These are phyloP conservation scores for Debaryomyces coudertii DNA, from an alignment of 1,139 yeast genomes.

Conservation along the genomic window DNA sequence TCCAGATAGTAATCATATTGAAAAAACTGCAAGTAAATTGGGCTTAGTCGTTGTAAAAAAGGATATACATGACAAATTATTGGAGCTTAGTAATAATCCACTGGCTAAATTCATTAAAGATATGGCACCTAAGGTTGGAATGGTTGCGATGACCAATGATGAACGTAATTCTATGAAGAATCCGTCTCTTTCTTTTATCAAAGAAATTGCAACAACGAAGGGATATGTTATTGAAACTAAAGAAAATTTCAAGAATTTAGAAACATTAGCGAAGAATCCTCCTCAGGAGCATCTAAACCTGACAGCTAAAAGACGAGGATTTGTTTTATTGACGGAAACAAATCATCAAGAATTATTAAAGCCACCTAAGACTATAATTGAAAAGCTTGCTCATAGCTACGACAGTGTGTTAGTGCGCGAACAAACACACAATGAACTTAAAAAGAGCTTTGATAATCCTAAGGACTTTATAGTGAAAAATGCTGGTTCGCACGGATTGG, in stretches of 20 bases:
- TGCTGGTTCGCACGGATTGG: conserved; percentile 9
- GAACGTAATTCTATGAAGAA: conserved; percentile 24
- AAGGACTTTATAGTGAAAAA: conserved; percentile 6
- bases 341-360: conserved; percentile 22
- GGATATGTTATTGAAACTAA: conserved; percentile 32
- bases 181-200: conserved; percentile 35
- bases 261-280: conserved; percentile 34
- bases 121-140: conserved; percentile 27
- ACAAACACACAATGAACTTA: conserved; percentile 10
- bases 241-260: conserved; percentile 24
- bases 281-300: conserved; percentile 37
- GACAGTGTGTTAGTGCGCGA: conserved; percentile 13
- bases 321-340: conserved; percentile 34
- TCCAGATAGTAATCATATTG: conserved; percentile 28
- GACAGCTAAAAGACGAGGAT: conserved; percentile 35
- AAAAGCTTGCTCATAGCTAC: conserved; percentile 12
- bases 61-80: conserved; percentile 29
- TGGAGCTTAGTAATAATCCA: conserved; percentile 31
- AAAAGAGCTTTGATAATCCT: conserved; percentile 9
- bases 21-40: conserved; percentile 34
- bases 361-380: conserved; percentile 11
- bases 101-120: conserved; percentile 28
- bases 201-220: conserved; percentile 30
- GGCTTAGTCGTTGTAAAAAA: conserved; percentile 30
- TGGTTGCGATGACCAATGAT: conserved; percentile 27